Conservation (phyloP, 2,329 filamentous ascomycete species). For the Grosmannia penicillata region DNA sequence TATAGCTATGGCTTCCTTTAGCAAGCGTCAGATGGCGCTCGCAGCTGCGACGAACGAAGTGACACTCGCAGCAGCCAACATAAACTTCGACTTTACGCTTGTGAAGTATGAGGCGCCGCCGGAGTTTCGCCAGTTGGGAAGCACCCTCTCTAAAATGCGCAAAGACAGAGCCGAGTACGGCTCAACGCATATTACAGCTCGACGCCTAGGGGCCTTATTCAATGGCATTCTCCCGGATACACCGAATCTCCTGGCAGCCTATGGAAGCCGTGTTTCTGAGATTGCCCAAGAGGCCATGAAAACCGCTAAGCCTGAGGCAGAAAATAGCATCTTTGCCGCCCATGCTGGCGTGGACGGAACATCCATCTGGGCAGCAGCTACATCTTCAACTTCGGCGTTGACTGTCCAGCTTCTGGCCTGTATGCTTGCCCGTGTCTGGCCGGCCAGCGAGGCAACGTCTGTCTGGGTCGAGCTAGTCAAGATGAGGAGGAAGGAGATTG, state of each 20-base stretch:
- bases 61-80: conserved; percentile 2
- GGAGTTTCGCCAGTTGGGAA: conserved; percentile 20
- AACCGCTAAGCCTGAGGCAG: not conserved
- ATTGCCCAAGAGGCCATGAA: conserved; percentile 11
- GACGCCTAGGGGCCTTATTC: conserved; percentile 25
- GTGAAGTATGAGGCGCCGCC: conserved; percentile 23
- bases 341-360: conserved; percentile 15
- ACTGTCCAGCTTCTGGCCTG: conserved; percentile 21
- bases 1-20: no score
- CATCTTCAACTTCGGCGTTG: conserved; percentile 10
- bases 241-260: conserved; percentile 19
- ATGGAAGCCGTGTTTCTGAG: conserved; percentile 18
- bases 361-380: conserved; percentile 14
- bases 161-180: conserved; percentile 23
- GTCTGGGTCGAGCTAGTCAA: conserved; percentile 19
- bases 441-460: conserved; percentile 13
- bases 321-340: conserved; percentile 11
- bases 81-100: conserved; percentile 28
- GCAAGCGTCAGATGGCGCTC: no score
- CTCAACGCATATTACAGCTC: conserved; percentile 19
- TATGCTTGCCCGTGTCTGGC: conserved; percentile 16
- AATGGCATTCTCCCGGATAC: conserved; percentile 16
- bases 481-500: conserved; percentile 2
- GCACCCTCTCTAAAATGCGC: conserved; percentile 15
- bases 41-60: conserved; percentile 1